Conservation (phyloP, 192 early-diverging fungal genomes). For the Globomyces pollinis-pini region DNA sequence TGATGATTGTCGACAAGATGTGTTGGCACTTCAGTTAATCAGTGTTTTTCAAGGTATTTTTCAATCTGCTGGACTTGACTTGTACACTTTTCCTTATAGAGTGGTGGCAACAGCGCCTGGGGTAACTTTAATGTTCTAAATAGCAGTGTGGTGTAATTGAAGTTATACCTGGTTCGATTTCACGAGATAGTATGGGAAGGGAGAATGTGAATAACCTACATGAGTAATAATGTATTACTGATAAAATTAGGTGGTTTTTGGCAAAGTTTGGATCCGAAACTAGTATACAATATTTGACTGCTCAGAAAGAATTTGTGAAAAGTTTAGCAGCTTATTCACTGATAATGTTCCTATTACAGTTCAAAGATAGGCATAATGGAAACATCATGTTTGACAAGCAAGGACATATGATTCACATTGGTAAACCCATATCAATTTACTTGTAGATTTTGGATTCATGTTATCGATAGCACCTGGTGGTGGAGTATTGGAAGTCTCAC, state of each 20-base stretch:
- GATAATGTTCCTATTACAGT: constrained; percentile 87
- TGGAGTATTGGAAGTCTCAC: constrained; percentile 87
- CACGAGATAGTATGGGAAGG: constrained; percentile 93
- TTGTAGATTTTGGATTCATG: constrained; percentile 93
- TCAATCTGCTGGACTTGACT: constrained; percentile 76
- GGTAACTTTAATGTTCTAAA: too few species aligned
- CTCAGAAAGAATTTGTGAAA: constrained; percentile 90
- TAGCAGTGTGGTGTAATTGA: constrained; percentile 99
- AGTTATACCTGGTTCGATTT: constrained; percentile 93
- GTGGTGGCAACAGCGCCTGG: constrained; percentile 96
- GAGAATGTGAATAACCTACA: constrained; percentile 97
- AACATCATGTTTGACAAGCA: constrained; percentile 98
- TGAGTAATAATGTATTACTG: too few species aligned
- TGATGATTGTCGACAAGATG: constrained; percentile 98
- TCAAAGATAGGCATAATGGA: constrained; percentile 98
- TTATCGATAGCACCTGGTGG: constrained; percentile 98
- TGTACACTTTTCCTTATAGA: constrained; percentile 95
- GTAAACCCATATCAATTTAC: constrained; percentile 40
- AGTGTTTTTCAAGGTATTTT: constrained; percentile 97
- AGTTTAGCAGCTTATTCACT: constrained; percentile 93
- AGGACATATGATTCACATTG: constrained; percentile 95
- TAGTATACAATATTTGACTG: constrained; percentile 80
- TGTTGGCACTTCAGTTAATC: constrained; percentile 95
- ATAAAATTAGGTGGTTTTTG: constrained; percentile 92
- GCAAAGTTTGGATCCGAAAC: constrained; percentile 86